Conservation (phyloP, 176 grass and related monocot species). For the Ensete ventricosum region DNA sequence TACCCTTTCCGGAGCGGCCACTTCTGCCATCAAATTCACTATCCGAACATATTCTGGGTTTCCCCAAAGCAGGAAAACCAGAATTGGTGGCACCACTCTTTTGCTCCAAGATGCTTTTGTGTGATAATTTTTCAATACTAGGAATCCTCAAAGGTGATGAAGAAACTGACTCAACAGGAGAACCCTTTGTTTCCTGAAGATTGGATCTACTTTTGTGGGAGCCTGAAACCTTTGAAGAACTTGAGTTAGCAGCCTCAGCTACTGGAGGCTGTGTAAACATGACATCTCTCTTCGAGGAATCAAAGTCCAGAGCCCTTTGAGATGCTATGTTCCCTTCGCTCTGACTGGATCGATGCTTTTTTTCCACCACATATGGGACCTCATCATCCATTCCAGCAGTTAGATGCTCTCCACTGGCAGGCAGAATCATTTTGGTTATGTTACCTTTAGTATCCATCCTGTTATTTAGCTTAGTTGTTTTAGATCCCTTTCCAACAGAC, state of each 20-base stretch:
- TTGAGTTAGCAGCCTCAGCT: conserved; percentile 40
- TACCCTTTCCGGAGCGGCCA: neutral
- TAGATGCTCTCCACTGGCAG: conserved; percentile 19
- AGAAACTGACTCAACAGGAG: conserved; percentile 77
- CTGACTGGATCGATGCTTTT: conserved; percentile 12
- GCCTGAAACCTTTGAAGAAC: conserved; percentile 54
- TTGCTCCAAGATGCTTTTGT: conserved; percentile 33
- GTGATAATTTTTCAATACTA: conserved; percentile 24
- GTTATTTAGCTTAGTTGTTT: conserved; percentile 20
- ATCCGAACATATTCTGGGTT: conserved; percentile 39
- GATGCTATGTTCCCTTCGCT: conserved; percentile 20
- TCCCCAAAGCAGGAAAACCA: conserved; percentile 34
- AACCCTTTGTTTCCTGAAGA: conserved; percentile 42
- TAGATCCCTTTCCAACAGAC: conserved; percentile 26
- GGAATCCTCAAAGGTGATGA: conserved; percentile 50
- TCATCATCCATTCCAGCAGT: conserved; percentile 33
- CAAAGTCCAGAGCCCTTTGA: conserved; percentile 23
- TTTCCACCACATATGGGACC: neutral
- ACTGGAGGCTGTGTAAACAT: conserved; percentile 24
- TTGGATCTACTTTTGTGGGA: conserved; percentile 48
- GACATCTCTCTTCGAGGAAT: conserved; percentile 24
- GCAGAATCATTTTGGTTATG: conserved; percentile 3
- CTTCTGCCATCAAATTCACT: conserved; percentile 32
- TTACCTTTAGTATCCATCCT: conserved; percentile 10
- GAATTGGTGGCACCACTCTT: conserved; percentile 50